Evolutionary conservation across 805 yeast genomes (phyloP), one percentile per base, ranked within the genome.

Genomic region (Cyberlindnera mycetangii): DNA sequence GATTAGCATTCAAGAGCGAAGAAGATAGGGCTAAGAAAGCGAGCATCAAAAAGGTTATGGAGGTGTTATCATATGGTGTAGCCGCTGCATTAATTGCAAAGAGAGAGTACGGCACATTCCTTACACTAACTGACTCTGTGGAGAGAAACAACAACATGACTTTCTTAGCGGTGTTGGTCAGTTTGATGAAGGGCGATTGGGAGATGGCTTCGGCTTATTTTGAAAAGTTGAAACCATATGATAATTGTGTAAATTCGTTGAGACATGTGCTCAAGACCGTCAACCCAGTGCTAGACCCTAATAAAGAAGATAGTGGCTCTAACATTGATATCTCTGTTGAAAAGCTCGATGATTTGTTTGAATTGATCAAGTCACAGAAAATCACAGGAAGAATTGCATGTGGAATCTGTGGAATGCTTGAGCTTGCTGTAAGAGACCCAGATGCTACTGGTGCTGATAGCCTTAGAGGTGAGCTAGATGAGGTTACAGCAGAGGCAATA

Each of bases 381-480:
- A 58, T 68, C 7, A 68, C 71, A 3, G 68, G 67, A 6, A 56
- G 69, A 33, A 64, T 64, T 9, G 45, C 66, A 6, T 64, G 69
- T 49, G 58, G 63, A 14, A 42, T 67, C 32, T 69, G 71, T 52
- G 67, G 59, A 1, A 43, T 44, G n/a, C 58, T 60, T 33, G 72
- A 68, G 39, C 48, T 51, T 27, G 44, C 36, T 16, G 34, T 49
- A 33, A 48, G 60, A 39, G 46, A 40, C 16, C 37, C 36, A 18
- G 22, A 17, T 12, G 17, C 14, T 3, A 21, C 34, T 9, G 56
- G 45, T 31, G 22, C 40, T 2, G 60, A 56, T 44, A 37, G 47
- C 15, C 32, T 57, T n/a, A 34, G 49, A 20, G 22, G 19, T 10
- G 24, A 39, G 1, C 12, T 21, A 20, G 42, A 32, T 16, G 39